phyloP scores from a whole-genome alignment of 2,329 filamentous ascomycete species.

The Lachnellula subtilissima region DNA sequence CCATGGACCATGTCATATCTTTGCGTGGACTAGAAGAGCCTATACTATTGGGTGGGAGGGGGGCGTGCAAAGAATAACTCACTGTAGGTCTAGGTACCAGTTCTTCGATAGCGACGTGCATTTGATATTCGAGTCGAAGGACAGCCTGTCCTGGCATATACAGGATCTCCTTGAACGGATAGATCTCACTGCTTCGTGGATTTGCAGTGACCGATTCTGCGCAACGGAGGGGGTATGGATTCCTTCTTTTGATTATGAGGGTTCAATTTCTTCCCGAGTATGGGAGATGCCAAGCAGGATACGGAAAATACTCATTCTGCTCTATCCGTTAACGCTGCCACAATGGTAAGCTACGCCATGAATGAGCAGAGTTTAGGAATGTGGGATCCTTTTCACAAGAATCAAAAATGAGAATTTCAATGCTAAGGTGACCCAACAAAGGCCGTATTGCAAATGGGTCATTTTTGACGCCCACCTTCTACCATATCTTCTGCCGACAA shows the following conservation, averaged over 20 bases:
- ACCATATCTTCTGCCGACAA: no score
- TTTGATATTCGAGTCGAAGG: no score
- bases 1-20: no score
- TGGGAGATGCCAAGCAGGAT: neutral
- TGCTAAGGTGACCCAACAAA: neutral
- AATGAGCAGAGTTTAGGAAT: neutral
- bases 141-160: no score
- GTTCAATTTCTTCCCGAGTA: neutral
- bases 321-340: neutral
- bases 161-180: no score
- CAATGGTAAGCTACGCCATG: neutral
- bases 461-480: no score
- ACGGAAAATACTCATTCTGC: neutral
- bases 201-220: neutral
- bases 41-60: no score
- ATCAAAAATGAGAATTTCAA: neutral
- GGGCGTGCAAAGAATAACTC: no score
- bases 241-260: neutral
- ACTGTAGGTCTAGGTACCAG: no score
- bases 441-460: neutral
- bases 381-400: neutral
- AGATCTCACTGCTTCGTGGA: no score
- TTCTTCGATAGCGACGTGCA: no score
- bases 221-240: neutral
- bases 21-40: no score